These are phyloP conservation scores for Aspergillus cejpii DNA, from an alignment of 2,329 filamentous ascomycete species.

Conservation along the genomic window DNA sequence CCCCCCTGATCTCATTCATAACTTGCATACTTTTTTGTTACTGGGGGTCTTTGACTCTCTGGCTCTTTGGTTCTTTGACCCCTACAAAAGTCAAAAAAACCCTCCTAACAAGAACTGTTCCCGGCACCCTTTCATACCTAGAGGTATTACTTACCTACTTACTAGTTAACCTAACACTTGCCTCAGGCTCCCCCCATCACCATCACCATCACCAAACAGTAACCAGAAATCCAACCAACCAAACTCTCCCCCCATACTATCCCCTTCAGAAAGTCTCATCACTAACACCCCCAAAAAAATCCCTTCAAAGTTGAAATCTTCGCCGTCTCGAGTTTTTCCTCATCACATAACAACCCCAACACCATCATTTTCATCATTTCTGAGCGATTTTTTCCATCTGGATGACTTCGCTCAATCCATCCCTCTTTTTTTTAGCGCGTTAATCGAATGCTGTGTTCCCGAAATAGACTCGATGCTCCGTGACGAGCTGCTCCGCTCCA, in stretches of 20 bases:
- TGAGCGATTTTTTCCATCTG: slow-evolving; percentile 42
- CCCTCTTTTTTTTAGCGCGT: slow-evolving; percentile 40
- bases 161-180: too few relatives aligned
- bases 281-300: slow-evolving; percentile 28
- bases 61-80: too few relatives aligned
- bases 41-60: too few relatives aligned
- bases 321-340: slow-evolving; percentile 25
- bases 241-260: slow-evolving; percentile 18
- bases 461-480: slow-evolving; percentile 46
- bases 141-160: too few relatives aligned
- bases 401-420: slow-evolving; percentile 37
- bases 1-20: not conserved
- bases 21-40: not conserved
- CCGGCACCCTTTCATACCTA: slow-evolving; percentile 13
- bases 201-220: slow-evolving; percentile 4
- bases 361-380: slow-evolving; percentile 39
- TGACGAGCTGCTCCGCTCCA: slow-evolving; percentile 46
- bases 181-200: too few relatives aligned
- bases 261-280: slow-evolving; percentile 20
- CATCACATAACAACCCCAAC: slow-evolving; percentile 37
- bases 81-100: too few relatives aligned
- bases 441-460: slow-evolving; percentile 46
- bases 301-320: slow-evolving; percentile 27
- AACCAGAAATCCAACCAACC: slow-evolving; percentile 19
- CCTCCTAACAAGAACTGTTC: slow-evolving; percentile 9